Base-by-base conservation (phyloP, 345 rosid species). In the Hibiscus trionum region DNA sequence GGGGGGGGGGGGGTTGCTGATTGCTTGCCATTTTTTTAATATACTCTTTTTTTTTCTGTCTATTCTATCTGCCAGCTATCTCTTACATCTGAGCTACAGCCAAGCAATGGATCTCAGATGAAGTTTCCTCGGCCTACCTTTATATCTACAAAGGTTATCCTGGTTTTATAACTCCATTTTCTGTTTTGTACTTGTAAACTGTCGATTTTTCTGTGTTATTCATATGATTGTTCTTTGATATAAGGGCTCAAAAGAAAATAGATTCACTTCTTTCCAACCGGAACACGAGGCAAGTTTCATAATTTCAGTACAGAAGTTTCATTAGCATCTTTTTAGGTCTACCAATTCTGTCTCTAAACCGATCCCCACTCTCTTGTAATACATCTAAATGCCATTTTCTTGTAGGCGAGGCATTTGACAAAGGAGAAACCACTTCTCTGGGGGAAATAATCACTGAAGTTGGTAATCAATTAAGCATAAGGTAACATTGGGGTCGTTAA, bases 221-320 rank as follows among this genome's bases (percentile, higher is more conserved):
- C 73, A 83, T 60, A 75, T 81, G 58, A 75, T 80, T 72, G 61
- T 78, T 80, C 79, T 71, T 76, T 82, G 80, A 76, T 79, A 73
- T 57, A 82, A 95, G 99, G 92, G 87, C 83, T 83, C 88, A 81
- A 95, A 95, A 86, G 99, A 95, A 86, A 95, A 91, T 71, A 88
- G 88, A 89, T 66, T 71, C 76, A 82, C 82, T 73, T 15, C 80
- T 72, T 76, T 88, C 77, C 91, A 76, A 82, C 83, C 80, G 81
- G 87, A 82, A 68, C 76, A 84, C 76, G 87, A 87, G 93, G 93
- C 89, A 81, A 78, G 82, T 77, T 31, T 57, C 50, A 7, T 26
- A 37, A 31, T 65, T 61, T 37, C 26, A 17, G 15, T 21, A 17
- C 7, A 37, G 27, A 64, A 64, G 52, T 39, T 59, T 11, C n/a